phyloP scores from a whole-genome alignment of 2,329 filamentous ascomycete species.

The Shiraia sp. region DNA sequence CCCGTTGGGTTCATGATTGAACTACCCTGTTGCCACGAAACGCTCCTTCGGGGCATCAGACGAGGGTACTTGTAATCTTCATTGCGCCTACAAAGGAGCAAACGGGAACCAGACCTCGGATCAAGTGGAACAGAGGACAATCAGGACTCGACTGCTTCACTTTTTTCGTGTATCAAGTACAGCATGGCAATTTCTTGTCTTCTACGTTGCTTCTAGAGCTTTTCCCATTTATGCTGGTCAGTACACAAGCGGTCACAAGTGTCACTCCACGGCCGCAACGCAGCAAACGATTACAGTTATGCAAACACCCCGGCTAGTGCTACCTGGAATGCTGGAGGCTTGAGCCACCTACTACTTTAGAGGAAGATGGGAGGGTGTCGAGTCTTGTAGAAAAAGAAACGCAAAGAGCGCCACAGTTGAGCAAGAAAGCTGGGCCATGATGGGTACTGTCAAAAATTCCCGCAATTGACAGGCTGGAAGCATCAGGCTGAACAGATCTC shows the following conservation, averaged over 20 bases:
- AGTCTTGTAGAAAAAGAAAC: conserved; percentile 4
- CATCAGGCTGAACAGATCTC: too few relatives aligned
- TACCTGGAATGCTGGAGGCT: conserved; percentile 9
- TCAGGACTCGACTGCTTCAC: conserved; percentile 5
- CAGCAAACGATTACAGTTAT: conserved; percentile 5
- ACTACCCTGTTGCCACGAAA: too few relatives aligned
- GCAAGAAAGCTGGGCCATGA: conserved; percentile 6
- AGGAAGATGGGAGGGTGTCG: conserved; percentile 3
- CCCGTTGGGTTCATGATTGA: too few relatives aligned
- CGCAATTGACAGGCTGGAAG: too few relatives aligned
- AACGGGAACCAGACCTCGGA: too few relatives aligned
- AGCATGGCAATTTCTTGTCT: conserved; percentile 1
- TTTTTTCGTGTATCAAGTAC: not conserved
- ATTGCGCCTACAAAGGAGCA: too few relatives aligned
- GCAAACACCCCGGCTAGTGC: conserved; percentile 6
- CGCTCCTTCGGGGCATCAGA: too few relatives aligned
- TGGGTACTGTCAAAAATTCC: too few relatives aligned
- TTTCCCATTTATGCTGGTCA: not conserved
- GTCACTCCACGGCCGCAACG: conserved; percentile 10
- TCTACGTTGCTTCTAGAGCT: conserved; percentile 9
- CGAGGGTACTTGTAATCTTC: not conserved
- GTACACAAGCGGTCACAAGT: not conserved
- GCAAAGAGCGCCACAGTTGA: conserved; percentile 13
- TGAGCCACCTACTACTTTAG: conserved; percentile 13
- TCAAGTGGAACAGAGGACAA: conserved; percentile 5